Base-by-base conservation (phyloP, 2,329 filamentous ascomycete species). In the Fusarium caatingaense region DNA sequence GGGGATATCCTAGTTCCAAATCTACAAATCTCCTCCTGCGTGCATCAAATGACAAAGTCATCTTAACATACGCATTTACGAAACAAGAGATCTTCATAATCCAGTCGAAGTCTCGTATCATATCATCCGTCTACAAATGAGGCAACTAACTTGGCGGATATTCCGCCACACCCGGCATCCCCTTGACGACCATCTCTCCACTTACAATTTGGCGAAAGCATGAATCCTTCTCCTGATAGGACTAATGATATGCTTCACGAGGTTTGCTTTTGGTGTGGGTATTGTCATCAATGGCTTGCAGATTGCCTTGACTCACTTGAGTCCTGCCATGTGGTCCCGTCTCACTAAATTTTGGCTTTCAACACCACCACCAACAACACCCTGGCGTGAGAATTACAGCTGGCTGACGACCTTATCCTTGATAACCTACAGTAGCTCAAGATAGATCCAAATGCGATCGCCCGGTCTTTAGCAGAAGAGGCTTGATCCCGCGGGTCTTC, bases 231-330 rank as follows among this genome's bases (percentile, higher is more conserved):
- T 46, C 28, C 42, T 65, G 44, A 58, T 65, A 61, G 60, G 66
- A 44, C 34, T 42, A 54, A 30, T 53, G 11, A n/a, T 44, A 27
- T 8, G 20, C 42, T 62, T 54, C 30, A 57, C 53, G 50, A 48
- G 9, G 25, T 46, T 46, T 20, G 37, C 34, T 56, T 61, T 69
- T 69, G 53, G 51, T 56, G 56, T 66, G 60, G 51, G 65, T 51
- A 62, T 65, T 20, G 60, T 65, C 56, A 69, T 57, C 49, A 34
- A 34, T 62, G 66, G 56, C 50, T 55, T 71, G 64, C 68, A 71
- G 51, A 49, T 66, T 46, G 53, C 51, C 56, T 65, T 62, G 64
- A 51, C 59, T 49, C 42, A 65, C 54, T 56, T 56, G 61, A 66
- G 54, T 32, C 51, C 57, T 50, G 53, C 68, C 53, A 59, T 71